These are phyloP conservation scores for Pseudozyma sp. DNA, from an alignment of 1,284 basidiomycete genomes.

Conservation along the genomic window DNA sequence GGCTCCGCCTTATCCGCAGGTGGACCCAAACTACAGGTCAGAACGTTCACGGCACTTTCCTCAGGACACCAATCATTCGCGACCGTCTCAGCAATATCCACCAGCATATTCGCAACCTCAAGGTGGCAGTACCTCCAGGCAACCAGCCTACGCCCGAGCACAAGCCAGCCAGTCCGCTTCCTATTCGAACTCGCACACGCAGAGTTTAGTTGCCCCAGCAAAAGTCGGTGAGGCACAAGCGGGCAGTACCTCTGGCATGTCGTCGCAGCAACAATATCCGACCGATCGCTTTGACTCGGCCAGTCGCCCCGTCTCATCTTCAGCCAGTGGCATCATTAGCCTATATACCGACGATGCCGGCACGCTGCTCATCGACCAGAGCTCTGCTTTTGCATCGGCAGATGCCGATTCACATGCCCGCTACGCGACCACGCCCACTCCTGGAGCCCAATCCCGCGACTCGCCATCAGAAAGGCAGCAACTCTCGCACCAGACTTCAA, in stretches of 20 bases:
- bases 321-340: conserved; percentile 56
- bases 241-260: neutral
- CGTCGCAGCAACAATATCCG: conserved; percentile 1
- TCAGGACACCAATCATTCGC: conserved; percentile 9
- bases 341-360: conserved; percentile 42
- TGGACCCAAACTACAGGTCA: conserved; percentile 3
- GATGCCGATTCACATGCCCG: conserved; percentile 8
- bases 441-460: neutral
- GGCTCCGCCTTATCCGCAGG: neutral
- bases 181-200: neutral
- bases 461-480: conserved; percentile 3
- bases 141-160: neutral
- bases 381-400: conserved; percentile 7
- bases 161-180: neutral
- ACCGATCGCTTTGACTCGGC: conserved; percentile 1
- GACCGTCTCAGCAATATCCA: neutral
- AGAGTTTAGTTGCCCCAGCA: neutral
- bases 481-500: conserved; percentile 17
- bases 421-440: neutral
- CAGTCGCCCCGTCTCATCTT: conserved; percentile 39
- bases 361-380: conserved; percentile 20
- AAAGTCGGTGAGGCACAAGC: neutral
- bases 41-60: conserved; percentile 10
- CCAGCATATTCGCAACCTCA: neutral
- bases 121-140: neutral